A percentile compares a stretch with the other conserved stretches of the same genome.
These are phyloP conservation scores for Dryas drummondii DNA, from an alignment of 306 rosid species.

Conservation along the genomic window DNA sequence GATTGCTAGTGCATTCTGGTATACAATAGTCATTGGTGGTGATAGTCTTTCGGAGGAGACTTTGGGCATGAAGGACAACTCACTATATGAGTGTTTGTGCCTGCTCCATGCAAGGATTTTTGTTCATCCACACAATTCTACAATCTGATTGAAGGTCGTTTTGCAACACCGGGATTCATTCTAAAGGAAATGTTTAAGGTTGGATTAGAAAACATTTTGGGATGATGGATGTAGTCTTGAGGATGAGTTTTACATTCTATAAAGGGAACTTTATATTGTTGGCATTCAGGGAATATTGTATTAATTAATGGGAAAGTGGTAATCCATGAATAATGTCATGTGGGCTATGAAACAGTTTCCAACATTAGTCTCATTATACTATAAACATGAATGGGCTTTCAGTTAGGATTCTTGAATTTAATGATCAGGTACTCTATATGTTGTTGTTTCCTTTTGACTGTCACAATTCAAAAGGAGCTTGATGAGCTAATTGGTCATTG, in stretches of 20 bases:
- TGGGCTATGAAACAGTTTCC: neutral
- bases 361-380: neutral
- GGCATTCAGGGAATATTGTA: neutral
- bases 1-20: neutral
- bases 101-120: neutral
- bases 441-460: neutral
- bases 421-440: neutral
- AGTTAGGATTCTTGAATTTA: neutral
- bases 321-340: neutral
- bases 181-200: constrained; percentile 2
- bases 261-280: neutral
- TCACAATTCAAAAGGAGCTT: neutral
- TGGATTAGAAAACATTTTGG: neutral
- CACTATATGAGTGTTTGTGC: neutral
- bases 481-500: neutral
- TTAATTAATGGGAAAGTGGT: neutral
- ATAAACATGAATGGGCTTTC: neutral
- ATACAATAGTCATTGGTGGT: neutral
- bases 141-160: neutral
- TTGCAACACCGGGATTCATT: neutral
- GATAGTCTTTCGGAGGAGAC: neutral
- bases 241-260: neutral
- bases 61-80: neutral
- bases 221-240: neutral
- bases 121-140: neutral